These are phyloP conservation scores for Macrophomina phaseolina DNA, from an alignment of 2,329 filamentous ascomycete species.

Conservation along the genomic window DNA sequence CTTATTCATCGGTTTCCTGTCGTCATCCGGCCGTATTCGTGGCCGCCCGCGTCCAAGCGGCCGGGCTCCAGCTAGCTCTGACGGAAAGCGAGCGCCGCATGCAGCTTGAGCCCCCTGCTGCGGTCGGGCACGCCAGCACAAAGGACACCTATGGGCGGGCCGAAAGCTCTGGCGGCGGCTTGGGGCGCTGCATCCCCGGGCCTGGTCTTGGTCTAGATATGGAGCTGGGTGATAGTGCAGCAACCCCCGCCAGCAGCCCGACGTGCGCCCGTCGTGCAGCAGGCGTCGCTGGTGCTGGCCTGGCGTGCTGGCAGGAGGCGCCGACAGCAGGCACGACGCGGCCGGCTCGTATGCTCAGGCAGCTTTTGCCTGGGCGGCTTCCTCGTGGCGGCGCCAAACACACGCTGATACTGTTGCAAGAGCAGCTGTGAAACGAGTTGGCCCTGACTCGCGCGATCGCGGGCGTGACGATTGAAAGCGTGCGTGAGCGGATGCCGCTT, in stretches of 20 bases:
- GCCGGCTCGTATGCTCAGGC: slow-evolving; percentile 8
- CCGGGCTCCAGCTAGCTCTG: slow-evolving; percentile 19
- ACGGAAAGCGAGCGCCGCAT: slow-evolving; percentile 8
- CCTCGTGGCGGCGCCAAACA: slow-evolving; percentile 17
- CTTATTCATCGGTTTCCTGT: slow-evolving; percentile 16
- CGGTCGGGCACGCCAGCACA: slow-evolving; percentile 19
- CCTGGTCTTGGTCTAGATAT: slow-evolving; percentile 13
- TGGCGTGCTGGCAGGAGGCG: slow-evolving; percentile 4
- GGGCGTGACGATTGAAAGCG: slow-evolving; percentile 25
- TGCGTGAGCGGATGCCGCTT: slow-evolving; percentile 24
- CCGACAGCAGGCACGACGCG: not conserved
- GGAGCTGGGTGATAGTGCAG: slow-evolving; percentile 20
- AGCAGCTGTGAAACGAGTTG: slow-evolving; percentile 21
- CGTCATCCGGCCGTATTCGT: slow-evolving; percentile 15
- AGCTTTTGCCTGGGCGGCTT: slow-evolving; percentile 12
- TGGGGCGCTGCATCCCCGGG: slow-evolving; percentile 22
- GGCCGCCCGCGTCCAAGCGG: slow-evolving; percentile 10
- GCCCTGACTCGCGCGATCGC: slow-evolving; percentile 23
- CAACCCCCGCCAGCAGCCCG: slow-evolving; percentile 14
- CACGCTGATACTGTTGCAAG: slow-evolving; percentile 9
- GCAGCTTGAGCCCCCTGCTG: slow-evolving; percentile 17
- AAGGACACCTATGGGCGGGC: slow-evolving; percentile 24
- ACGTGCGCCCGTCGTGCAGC: not conserved
- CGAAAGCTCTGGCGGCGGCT: slow-evolving; percentile 20
- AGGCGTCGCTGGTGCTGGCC: not conserved